Percentiles rank a stretch among this genome's conserved stretches.
These are phyloP conservation scores for Fragaria iinumae DNA, from an alignment of 306 rosid species.

Conservation along the genomic window DNA sequence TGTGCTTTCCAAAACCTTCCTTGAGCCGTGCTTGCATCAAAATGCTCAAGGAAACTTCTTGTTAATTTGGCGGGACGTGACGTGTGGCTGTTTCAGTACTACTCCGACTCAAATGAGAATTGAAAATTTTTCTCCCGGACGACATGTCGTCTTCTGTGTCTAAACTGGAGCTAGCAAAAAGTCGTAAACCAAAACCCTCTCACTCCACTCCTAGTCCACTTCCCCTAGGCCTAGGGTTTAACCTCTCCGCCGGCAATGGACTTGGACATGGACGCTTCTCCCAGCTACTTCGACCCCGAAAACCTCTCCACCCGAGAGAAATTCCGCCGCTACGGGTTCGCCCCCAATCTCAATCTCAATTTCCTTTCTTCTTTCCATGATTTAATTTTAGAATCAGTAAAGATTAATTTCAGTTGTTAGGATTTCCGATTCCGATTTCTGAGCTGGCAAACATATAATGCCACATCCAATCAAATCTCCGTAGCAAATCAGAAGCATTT, in stretches of 20 bases:
- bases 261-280: conserved; percentile 62
- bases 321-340: conserved; percentile 82
- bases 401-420: neutral
- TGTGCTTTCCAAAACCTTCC: too few relatives aligned
- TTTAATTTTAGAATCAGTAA: neutral
- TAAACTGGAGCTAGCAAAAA: too few relatives aligned
- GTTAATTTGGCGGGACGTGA: too few relatives aligned
- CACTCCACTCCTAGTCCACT: neutral
- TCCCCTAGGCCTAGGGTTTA: conserved; percentile 44
- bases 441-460: neutral
- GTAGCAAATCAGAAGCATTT: neutral
- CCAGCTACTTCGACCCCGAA: conserved; percentile 62
- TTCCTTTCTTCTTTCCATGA: neutral
- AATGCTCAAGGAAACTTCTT: too few relatives aligned
- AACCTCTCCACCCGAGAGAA: conserved; percentile 62
- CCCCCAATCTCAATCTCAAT: neutral
- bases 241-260: conserved; percentile 40
- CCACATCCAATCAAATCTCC: neutral
- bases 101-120: too few relatives aligned
- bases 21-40: too few relatives aligned
- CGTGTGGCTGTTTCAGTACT: too few relatives aligned
- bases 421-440: conserved; percentile 3
- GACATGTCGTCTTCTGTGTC: too few relatives aligned
- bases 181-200: too few relatives aligned
- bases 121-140: too few relatives aligned